Evolutionary conservation across 2,329 filamentous ascomycete genomes (phyloP), one percentile per base, ranked within the genome.

Genomic region (Pseudogymnoascus sp.): DNA sequence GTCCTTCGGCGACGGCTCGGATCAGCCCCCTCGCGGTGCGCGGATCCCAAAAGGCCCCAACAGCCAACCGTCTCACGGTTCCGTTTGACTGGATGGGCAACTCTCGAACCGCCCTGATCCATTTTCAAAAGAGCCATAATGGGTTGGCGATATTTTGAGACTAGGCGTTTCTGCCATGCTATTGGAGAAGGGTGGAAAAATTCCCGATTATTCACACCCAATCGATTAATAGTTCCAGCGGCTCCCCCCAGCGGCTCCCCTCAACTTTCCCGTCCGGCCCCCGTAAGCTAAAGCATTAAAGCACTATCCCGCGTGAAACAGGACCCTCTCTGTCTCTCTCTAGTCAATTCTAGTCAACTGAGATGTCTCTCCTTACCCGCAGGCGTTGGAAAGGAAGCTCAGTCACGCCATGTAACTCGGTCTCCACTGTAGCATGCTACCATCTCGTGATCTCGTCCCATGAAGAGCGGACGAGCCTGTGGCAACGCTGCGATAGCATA

Each of bases 41-140:
- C 47, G 47, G 28, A 53, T 53, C 47, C 47, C 28, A 53, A 18
- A 53, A 33, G 6, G 28, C 28, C 20, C 28, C 47, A 53, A 53
- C 47, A 53, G 28, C 28, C 25, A 53, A 33, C n/a, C 18, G 12
- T 20, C n/a, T 33, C 28, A 53, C 47, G 47, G n/a, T 53, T 11
- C 15, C n/a, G 47, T 53, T 53, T 53, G 47, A 53, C 47, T 53
- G 47, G 47, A 53, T 53, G 47, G 47, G 47, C 28, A n/a, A 53
- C 47, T 53, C 47, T 53, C 47, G 28, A 53, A 8, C 47, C 28
- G 28, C 47, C 11, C 25, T 15, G 33, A 53, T 53, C 47, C 47
- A 53, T 53, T 33, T 53, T 53, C 47, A 53, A 15, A 53, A 12
- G 28, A 25, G 4, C 28, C 28, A 35, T 53, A 53, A 33, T n/a